These are phyloP conservation scores for Pichia sp. DNA, from an alignment of 1,139 yeast species.

Conservation along the genomic window DNA sequence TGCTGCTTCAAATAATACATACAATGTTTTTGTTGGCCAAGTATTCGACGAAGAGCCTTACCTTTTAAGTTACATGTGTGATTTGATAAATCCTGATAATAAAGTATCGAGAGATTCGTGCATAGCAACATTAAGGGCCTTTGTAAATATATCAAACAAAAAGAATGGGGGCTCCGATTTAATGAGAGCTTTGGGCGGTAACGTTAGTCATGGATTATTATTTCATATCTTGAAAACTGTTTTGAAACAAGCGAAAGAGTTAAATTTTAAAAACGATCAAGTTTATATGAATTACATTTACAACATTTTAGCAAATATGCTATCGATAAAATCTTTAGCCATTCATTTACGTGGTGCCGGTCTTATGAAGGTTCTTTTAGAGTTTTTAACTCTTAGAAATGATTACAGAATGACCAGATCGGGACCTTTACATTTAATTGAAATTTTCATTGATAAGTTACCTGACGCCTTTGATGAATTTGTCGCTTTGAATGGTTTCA, in stretches of 20 bases:
- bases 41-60: constrained; percentile 73
- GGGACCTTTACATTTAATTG: constrained; percentile 57
- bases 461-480: constrained; percentile 50
- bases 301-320: constrained; percentile 48
- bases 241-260: constrained; percentile 37
- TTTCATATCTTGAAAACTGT: constrained; percentile 65
- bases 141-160: constrained; percentile 64
- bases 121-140: constrained; percentile 54
- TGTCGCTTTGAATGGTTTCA: constrained; percentile 60
- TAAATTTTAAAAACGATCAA: constrained; percentile 32
- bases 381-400: constrained; percentile 47
- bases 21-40: constrained; percentile 51
- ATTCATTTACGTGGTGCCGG: constrained; percentile 59
- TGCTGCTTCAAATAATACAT: constrained; percentile 40
- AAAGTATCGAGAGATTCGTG: constrained; percentile 42
- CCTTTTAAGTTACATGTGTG: constrained; percentile 62
- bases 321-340: constrained; percentile 45
- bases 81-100: constrained; percentile 54
- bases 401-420: constrained; percentile 51
- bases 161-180: constrained; percentile 72
- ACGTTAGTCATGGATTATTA: constrained; percentile 76
- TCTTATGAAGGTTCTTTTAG: constrained; percentile 54
- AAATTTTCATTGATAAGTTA: constrained; percentile 41
- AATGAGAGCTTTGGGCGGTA: constrained; percentile 78
- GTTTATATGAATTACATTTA: constrained; percentile 48